These are phyloP conservation scores for Sarocladium oryzae DNA, from an alignment of 2,329 filamentous ascomycete species.

Conservation along the genomic window DNA sequence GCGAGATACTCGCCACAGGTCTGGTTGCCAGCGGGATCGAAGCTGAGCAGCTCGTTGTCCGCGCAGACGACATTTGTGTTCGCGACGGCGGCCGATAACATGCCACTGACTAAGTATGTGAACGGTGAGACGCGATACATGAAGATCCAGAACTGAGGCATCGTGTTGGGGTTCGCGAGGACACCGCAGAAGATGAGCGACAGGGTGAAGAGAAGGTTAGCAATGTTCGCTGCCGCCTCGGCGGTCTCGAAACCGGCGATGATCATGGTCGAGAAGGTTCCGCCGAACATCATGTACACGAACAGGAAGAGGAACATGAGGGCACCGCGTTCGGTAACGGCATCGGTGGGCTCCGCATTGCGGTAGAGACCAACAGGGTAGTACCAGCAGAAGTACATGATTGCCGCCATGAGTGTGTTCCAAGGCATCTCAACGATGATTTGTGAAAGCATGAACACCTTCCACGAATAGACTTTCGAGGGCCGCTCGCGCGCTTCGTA, in stretches of 20 bases:
- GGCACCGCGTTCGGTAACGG: constrained; percentile 61
- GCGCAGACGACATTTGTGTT: constrained; percentile 61
- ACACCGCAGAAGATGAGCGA: constrained; percentile 72
- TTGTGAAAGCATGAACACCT: constrained; percentile 76
- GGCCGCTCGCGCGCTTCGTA: constrained; percentile 84
- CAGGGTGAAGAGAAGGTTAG: constrained; percentile 67
- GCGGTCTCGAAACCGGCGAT: constrained; percentile 71
- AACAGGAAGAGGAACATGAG: constrained; percentile 75
- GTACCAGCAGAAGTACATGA: constrained; percentile 79
- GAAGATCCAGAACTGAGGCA: constrained; percentile 76
- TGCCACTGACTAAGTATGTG: constrained; percentile 70
- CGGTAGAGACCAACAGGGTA: constrained; percentile 73
- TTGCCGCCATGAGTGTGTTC: constrained; percentile 68
- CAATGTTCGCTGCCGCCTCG: constrained; percentile 69
- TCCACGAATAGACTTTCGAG: constrained; percentile 79
- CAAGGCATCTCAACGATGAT: constrained; percentile 82
- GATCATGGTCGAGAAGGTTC: constrained; percentile 72
- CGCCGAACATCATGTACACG: constrained; percentile 72
- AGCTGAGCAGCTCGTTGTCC: constrained; percentile 55
- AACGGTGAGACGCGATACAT: constrained; percentile 80
- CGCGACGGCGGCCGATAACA: constrained; percentile 64
- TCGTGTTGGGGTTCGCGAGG: constrained; percentile 52
- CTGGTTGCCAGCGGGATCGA: constrained; percentile 24
- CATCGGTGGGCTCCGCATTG: constrained; percentile 57
- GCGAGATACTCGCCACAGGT: constrained; percentile 56